Percentiles rank a stretch among this genome's conserved stretches.
phyloP scores from a whole-genome alignment of 768 basidiomycete genomes.

The Atractiella rhizophila region DNA sequence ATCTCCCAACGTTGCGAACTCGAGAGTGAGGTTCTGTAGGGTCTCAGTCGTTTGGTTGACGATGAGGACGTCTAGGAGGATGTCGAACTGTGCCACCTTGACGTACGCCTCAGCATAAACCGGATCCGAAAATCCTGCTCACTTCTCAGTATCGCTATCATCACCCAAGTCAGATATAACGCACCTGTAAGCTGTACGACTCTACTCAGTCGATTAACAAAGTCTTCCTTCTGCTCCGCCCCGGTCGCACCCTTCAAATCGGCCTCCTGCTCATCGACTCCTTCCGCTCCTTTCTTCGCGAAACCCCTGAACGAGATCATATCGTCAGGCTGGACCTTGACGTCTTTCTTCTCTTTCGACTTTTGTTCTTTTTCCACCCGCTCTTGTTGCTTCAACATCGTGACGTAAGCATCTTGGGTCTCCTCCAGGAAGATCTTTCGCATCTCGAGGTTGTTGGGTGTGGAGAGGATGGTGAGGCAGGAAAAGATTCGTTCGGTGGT shows the following conservation, averaged over 20 bases:
- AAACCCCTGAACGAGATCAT: constrained; percentile 77
- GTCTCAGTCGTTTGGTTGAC: constrained; percentile 91
- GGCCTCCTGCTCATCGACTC: constrained; percentile 39
- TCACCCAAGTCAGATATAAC: constrained; percentile 5
- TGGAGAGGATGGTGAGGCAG: constrained; percentile 78
- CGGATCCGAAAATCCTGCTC: constrained; percentile 75
- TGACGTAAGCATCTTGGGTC: constrained; percentile 70
- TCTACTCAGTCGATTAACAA: constrained; percentile 73
- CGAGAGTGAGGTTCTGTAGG: constrained; percentile 81
- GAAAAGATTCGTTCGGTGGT: constrained; percentile 86
- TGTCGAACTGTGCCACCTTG: constrained; percentile 93
- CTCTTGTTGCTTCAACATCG: constrained; percentile 92
- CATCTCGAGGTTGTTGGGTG: constrained; percentile 28
- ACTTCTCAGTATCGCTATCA: neutral
- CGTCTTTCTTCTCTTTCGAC: constrained; percentile 44
- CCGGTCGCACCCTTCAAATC: constrained; percentile 80
- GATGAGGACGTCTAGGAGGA: constrained; percentile 81
- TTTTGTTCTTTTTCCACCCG: constrained; percentile 79
- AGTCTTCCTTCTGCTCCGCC: constrained; percentile 61
- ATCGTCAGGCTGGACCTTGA: constrained; percentile 76
- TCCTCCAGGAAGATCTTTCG: constrained; percentile 33
- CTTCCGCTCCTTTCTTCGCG: constrained; percentile 65
- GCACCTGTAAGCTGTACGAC: constrained; percentile 79
- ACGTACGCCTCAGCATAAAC: constrained; percentile 96
- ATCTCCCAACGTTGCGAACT: constrained; percentile 91